Evolutionary conservation across 2,329 filamentous ascomycete species (phyloP), one percentile per base, ranked within the genome.

Genomic region (Aspergillus awamori): DNA sequence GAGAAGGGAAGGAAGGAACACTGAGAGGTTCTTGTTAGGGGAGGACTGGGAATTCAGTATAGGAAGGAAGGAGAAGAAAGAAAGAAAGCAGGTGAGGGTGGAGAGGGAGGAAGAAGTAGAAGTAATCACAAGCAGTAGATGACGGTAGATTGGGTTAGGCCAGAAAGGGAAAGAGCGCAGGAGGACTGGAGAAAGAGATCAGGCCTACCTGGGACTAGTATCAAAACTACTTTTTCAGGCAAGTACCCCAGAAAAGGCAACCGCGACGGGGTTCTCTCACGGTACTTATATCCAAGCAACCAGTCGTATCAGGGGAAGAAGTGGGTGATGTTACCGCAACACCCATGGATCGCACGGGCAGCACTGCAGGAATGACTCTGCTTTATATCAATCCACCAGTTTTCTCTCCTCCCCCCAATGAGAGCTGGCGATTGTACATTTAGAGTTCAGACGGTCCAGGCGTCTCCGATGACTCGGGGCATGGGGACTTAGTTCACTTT

Each of bases 231-330:
- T 43, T 30, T 22, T 45, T 55, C 49, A 45, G 57, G 47, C 39
- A 58, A 41, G 56, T 17, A 59, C 53, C 54, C 58, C 64, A 58
- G 53, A 55, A 48, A 24, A 47, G 63, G 61, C 43, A 65, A 63
- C 61, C 36, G 58, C 45, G 59, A 60, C 53, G 36, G 56, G 41
- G 41, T 20, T 22, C 41, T 22, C 10, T 20, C 57, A 59, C 17
- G 30, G 30, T 45, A 45, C 41, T 45, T 45, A 45, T 45, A 45
- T 24, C 24, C 45, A 7, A 24, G 24, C 30, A 49, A 17, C 24
- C 45, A 51, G 47, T 51, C 24, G 47, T 11, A 51, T 51, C n/a
- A 17, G 47, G 26, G 26, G 30, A 51, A n/a, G 5, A 51, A 51
- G 51, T 53, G 49, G 49, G 36, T 48, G 53, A 47, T 49, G 24